phyloP scores from a whole-genome alignment of 2,329 filamentous ascomycete species.

The Ceratocystis alfenasii region DNA sequence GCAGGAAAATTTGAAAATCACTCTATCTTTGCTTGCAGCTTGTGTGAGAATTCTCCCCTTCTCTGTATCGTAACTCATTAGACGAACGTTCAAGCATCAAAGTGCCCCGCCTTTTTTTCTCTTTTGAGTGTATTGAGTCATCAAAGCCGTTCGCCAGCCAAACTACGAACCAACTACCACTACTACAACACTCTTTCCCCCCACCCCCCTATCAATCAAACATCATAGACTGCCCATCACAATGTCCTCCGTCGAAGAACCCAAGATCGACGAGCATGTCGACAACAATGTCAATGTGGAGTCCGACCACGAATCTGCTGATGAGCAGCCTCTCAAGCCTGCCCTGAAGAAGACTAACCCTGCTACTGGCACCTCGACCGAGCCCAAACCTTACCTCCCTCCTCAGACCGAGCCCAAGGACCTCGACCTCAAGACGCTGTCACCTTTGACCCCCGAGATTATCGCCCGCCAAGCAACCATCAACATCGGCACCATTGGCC shows the following conservation, averaged over 20 bases:
- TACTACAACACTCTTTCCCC: not conserved
- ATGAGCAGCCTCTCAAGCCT: slow-evolving; percentile 64
- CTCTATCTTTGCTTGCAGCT: not conserved
- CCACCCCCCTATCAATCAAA: not conserved
- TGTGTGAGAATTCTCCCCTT: not conserved
- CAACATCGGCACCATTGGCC: slow-evolving; percentile 96
- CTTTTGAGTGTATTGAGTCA: slow-evolving; percentile 18
- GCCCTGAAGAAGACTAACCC: slow-evolving; percentile 61
- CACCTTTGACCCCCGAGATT: slow-evolving; percentile 85
- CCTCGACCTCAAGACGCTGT: slow-evolving; percentile 69
- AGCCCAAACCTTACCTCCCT: slow-evolving; percentile 48
- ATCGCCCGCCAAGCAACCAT: slow-evolving; percentile 97
- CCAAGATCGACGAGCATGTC: slow-evolving; percentile 54
- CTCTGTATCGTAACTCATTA: not conserved
- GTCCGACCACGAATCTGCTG: slow-evolving; percentile 41
- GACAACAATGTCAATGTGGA: slow-evolving; percentile 52
- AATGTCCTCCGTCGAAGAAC: slow-evolving; percentile 45
- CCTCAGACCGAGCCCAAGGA: slow-evolving; percentile 88
- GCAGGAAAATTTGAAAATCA: no score
- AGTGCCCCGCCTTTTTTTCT: slow-evolving; percentile 20
- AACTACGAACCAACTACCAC: not conserved
- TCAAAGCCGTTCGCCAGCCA: slow-evolving; percentile 12
- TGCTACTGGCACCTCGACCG: slow-evolving; percentile 31
- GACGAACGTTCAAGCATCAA: not conserved
- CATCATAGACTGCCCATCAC: slow-evolving; percentile 22